phyloP scores from a whole-genome alignment of 805 yeast species.

The Nakazawaea holstii region DNA sequence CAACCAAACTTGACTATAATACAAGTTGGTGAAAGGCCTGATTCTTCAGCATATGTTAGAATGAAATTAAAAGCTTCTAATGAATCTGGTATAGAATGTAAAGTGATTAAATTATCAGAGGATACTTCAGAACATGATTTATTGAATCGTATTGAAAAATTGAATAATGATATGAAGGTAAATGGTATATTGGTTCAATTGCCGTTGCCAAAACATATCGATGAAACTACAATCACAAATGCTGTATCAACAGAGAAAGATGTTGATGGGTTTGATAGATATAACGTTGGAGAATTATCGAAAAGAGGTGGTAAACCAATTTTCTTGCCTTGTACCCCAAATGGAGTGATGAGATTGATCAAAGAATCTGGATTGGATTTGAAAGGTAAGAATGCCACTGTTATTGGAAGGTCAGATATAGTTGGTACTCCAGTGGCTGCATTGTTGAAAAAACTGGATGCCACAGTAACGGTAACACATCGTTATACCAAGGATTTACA shows the following conservation, averaged over 20 bases:
- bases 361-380: conserved; percentile 61
- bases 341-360: conserved; percentile 81
- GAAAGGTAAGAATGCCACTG: conserved; percentile 83
- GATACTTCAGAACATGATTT: conserved; percentile 54
- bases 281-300: conserved; percentile 84
- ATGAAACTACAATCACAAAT: conserved; percentile 76
- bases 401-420: conserved; percentile 91
- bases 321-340: conserved; percentile 93
- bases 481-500: conserved; percentile 64
- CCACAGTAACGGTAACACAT: conserved; percentile 87
- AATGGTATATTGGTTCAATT: conserved; percentile 89
- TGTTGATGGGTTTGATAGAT: conserved; percentile 91
- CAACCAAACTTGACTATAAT: conserved; percentile 75
- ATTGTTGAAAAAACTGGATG: conserved; percentile 70
- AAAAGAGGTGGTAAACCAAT: conserved; percentile 80
- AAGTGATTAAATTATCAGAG: conserved; percentile 59
- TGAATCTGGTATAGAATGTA: conserved; percentile 73
- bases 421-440: conserved; percentile 94
- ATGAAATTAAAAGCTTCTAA: conserved; percentile 89
- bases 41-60: conserved; percentile 84
- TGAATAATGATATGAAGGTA: conserved; percentile 71
- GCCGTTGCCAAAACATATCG: conserved; percentile 77
- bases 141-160: conserved; percentile 49
- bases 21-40: conserved; percentile 89
- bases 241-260: conserved; percentile 81